These are phyloP conservation scores for Aspergillus bertholletiae DNA, from an alignment of 495 filamentous ascomycete genomes.

Conservation along the genomic window DNA sequence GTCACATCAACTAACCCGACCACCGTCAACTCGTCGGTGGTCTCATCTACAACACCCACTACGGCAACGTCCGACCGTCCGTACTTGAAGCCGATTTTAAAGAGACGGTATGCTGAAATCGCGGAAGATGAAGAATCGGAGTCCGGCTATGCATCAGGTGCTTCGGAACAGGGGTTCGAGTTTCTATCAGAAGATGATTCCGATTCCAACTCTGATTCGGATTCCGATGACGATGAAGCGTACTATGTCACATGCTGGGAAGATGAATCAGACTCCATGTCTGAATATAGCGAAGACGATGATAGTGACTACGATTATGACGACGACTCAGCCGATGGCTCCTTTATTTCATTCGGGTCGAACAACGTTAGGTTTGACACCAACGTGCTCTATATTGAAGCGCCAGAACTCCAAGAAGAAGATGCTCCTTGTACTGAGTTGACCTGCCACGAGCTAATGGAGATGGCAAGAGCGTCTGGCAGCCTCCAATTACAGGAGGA, in stretches of 20 bases:
- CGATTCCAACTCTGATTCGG: slow-evolving; percentile 13
- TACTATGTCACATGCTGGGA: slow-evolving; percentile 38
- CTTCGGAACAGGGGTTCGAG: slow-evolving; percentile 33
- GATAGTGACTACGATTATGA: slow-evolving; percentile 14
- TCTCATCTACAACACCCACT: slow-evolving; percentile 15
- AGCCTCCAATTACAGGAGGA: slow-evolving; percentile 11
- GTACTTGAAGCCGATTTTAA: slow-evolving; percentile 39
- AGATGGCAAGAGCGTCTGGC: slow-evolving; percentile 27
- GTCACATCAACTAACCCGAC: slow-evolving; percentile 30
- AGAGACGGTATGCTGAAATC: slow-evolving; percentile 29
- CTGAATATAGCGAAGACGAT: slow-evolving; percentile 30
- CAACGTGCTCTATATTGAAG: slow-evolving; percentile 36
- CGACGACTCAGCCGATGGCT: slow-evolving; percentile 37
- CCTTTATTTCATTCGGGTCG: slow-evolving; percentile 40
- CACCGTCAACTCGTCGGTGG: slow-evolving; percentile 19
- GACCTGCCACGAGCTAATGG: slow-evolving; percentile 46
- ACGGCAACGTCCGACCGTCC: slow-evolving; percentile 22
- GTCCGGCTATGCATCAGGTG: slow-evolving; percentile 43
- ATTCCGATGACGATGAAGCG: slow-evolving; percentile 30
- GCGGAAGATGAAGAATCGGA: slow-evolving; percentile 32
- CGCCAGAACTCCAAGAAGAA: slow-evolving; percentile 26
- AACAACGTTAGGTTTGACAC: slow-evolving; percentile 37
- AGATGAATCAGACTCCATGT: slow-evolving; percentile 26
- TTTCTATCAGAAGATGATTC: slow-evolving; percentile 19
- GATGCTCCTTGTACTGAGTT: slow-evolving; percentile 21